phyloP scores from a whole-genome alignment of 2,329 filamentous ascomycete genomes.

The Aspergillus unguis region DNA sequence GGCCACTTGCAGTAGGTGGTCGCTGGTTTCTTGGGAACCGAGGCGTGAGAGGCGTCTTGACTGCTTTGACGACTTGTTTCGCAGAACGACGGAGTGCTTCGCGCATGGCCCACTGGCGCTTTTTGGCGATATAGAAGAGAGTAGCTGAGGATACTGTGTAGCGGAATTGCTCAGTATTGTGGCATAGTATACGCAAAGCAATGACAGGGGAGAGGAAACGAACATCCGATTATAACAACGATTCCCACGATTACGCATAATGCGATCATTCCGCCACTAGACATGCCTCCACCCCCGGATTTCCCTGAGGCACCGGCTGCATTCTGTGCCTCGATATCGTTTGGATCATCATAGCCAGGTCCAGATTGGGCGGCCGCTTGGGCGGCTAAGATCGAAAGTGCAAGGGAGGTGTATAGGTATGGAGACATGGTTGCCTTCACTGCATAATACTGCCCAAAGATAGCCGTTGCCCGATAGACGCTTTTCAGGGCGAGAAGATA shows the following conservation, averaged over 20 bases:
- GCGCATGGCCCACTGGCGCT: constrained; percentile 20
- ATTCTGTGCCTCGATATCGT: constrained; percentile 16
- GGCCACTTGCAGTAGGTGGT: background rate
- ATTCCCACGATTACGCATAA: constrained; percentile 20
- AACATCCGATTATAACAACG: constrained; percentile 21
- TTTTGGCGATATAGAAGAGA: constrained; percentile 20
- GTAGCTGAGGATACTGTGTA: constrained; percentile 17
- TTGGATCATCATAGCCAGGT: background rate
- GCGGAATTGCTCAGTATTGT: background rate
- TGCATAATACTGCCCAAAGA: background rate
- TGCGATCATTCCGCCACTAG: constrained; percentile 20
- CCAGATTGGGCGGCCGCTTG: constrained; percentile 11
- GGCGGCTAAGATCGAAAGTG: constrained; percentile 8
- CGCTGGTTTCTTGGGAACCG: constrained; percentile 13
- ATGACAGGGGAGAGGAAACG: background rate
- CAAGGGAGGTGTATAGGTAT: background rate
- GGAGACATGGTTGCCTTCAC: constrained; percentile 4
- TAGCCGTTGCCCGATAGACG: too few species aligned
- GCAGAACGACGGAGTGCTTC: constrained; percentile 17
- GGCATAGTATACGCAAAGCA: background rate
- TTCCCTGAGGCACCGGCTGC: constrained; percentile 13
- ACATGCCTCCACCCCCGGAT: constrained; percentile 10
- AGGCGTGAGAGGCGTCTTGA: constrained; percentile 18
- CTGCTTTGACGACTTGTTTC: constrained; percentile 14
- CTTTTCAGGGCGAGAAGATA: background rate